Evolutionary conservation across 2,329 filamentous ascomycete genomes (phyloP).

Genomic region (Cytospora chrysosperma): DNA sequence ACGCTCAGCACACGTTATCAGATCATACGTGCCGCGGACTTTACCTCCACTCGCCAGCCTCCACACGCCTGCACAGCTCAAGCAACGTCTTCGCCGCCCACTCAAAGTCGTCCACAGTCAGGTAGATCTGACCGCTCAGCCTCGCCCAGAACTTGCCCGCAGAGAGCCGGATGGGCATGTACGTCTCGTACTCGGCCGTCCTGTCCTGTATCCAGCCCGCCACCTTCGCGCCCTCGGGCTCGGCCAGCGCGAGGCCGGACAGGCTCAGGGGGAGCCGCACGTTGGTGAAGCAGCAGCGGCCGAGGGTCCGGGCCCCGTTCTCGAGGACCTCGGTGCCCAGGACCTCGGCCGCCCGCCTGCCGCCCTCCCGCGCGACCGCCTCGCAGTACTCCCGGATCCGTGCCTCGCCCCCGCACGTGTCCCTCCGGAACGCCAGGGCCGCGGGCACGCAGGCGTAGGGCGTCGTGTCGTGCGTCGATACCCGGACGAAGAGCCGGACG

Average conservation of each 20-base stretch:
- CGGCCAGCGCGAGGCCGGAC: background rate
- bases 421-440: constrained; percentile 60
- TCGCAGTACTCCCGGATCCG: constrained; percentile 59
- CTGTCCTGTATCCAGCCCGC: constrained; percentile 36
- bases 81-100: constrained; percentile 54
- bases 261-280: constrained; percentile 55
- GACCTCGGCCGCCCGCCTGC: constrained; percentile 51
- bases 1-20: too few species aligned
- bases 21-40: background rate
- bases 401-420: constrained; percentile 63
- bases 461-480: constrained; percentile 64
- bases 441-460: constrained; percentile 62
- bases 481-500: constrained; percentile 62
- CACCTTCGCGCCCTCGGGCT: constrained; percentile 22
- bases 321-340: constrained; percentile 65
- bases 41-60: constrained; percentile 2
- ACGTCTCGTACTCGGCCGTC: constrained; percentile 51
- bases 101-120: constrained; percentile 64
- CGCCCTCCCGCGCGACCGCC: constrained; percentile 54
- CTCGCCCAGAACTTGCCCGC: constrained; percentile 58
- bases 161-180: constrained; percentile 57
- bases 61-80: constrained; percentile 24
- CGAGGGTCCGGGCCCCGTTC: constrained; percentile 48
- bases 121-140: constrained; percentile 65
- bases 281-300: constrained; percentile 61